Conservation (phyloP, 257 asterid genomes). For the Plantago major region DNA sequence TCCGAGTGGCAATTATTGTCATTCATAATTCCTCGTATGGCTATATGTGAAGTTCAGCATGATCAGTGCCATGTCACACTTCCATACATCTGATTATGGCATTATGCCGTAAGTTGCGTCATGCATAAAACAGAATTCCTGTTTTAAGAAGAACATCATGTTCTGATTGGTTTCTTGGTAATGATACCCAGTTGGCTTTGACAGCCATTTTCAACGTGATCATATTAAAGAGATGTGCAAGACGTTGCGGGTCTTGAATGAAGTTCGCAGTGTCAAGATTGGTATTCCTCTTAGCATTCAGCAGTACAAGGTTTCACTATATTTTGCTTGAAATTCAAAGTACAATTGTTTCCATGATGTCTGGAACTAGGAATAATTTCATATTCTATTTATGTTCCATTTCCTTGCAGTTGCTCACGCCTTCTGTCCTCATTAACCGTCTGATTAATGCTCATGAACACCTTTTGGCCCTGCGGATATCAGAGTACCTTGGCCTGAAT, state of each 20-base stretch:
- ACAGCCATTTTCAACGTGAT: slow-evolving; percentile 94
- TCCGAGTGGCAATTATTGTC: too few relatives aligned
- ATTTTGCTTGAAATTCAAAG: slow-evolving; percentile 12
- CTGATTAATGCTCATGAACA: slow-evolving; percentile 80
- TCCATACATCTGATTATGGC: not conserved
- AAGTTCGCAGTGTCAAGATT: slow-evolving; percentile 67
- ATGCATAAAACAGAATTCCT: slow-evolving; percentile 17
- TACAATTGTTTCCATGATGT: slow-evolving; percentile 10
- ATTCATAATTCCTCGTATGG: too few relatives aligned
- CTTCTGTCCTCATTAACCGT: slow-evolving; percentile 82
- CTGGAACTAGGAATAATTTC: slow-evolving; percentile 15
- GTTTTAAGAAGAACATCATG: slow-evolving; percentile 31
- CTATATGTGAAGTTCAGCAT: too few relatives aligned
- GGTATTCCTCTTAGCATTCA: slow-evolving; percentile 94
- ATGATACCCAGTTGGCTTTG: slow-evolving; percentile 88
- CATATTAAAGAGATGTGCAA: slow-evolving; percentile 76
- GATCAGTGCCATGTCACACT: not conserved
- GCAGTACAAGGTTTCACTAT: slow-evolving; percentile 71
- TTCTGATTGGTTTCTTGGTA: slow-evolving; percentile 68
- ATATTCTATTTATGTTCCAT: slow-evolving; percentile 8
- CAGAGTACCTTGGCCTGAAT: slow-evolving; percentile 77
- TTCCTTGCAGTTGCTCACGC: slow-evolving; percentile 75
- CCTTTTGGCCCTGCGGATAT: slow-evolving; percentile 77
- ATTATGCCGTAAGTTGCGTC: not conserved
- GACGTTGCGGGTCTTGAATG: slow-evolving; percentile 81